Percentiles rank a stretch among this genome's conserved stretches.
These are phyloP conservation scores for Centrapalus pauciflorus DNA, from an alignment of 129 eudicot species.

Conservation along the genomic window DNA sequence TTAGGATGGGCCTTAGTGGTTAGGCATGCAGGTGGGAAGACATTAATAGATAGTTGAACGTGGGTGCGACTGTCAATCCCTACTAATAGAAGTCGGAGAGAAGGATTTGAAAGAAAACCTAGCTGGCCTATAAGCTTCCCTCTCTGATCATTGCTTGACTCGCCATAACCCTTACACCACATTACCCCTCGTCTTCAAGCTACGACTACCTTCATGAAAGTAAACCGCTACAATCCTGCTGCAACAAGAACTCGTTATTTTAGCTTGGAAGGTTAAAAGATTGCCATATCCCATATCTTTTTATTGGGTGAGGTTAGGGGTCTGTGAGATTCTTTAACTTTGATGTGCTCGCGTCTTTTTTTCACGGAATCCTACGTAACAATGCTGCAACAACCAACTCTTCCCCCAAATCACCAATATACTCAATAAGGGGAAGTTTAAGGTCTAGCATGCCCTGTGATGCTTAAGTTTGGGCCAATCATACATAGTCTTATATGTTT, in stretches of 20 bases:
- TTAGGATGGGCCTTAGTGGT: constrained; percentile 5
- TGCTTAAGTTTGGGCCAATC: no score
- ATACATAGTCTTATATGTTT: no score
- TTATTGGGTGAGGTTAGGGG: not conserved
- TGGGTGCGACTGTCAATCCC: no score
- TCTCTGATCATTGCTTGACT: not conserved
- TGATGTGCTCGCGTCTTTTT: not conserved
- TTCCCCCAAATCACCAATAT: no score
- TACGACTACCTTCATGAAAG: not conserved
- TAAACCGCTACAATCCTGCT: not conserved
- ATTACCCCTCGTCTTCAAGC: not conserved
- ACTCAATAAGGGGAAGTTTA: no score
- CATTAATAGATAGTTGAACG: not conserved
- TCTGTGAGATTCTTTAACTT: not conserved
- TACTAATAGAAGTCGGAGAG: no score
- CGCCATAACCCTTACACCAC: not conserved
- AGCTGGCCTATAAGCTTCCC: not conserved
- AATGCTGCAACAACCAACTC: no score
- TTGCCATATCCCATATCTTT: not conserved
- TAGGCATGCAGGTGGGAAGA: not conserved
- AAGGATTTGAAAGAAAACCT: not conserved
- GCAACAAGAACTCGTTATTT: not conserved
- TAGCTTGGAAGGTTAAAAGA: not conserved
- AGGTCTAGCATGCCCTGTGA: no score
- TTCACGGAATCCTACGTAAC: not conserved